Base-by-base conservation (phyloP, 1,139 yeast genomes). In the Kazachstania sp. region DNA sequence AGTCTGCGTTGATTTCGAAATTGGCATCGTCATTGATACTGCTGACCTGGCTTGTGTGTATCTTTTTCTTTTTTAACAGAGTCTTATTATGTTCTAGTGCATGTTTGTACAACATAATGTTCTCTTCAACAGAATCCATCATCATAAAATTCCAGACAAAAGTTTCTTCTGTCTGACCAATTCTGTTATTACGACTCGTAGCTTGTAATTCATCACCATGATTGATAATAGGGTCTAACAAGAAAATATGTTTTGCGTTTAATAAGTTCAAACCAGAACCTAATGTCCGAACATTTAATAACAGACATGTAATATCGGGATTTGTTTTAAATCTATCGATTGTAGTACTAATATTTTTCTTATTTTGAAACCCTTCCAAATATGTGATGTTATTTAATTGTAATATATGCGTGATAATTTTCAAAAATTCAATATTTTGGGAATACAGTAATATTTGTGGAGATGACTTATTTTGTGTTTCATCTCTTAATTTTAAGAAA, bases 91-190 rank as follows among this genome's bases (percentile, higher is more conserved):
- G 52, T 39, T 61, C 64, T 23, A 64, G 43, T 3, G 51, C 50
- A 20, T 62, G 54, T 46, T 64, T 64, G 46, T 64, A 62, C 35
- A 73, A 68, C n/a, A 86, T 77, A 46, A 92, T 85, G 45, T 85
- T 81, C 62, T 90, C 95, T 64, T 92, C 98, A n/a, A 92, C 94
- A 0, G 95, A 81, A 41, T 83, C 81, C 49, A 77, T 79, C 48
- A 88, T 83, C 31, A 86, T 81, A 69, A 90, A 87, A 77, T 85
- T 82, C 95, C 97, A 90, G 2, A 92, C 95, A 2, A 81, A 83
- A 0, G 97, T 92, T 16, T 77, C 78, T 38, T 73, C 71, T 3
- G 74, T 77, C 63, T 92, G 98, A 0, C 98, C 98, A 60, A 92
- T 90, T 52, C 98, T 71, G 61, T 90, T 96, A 41, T 92, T 81